A percentile compares a stretch with the other conserved stretches of the same genome.
Evolutionary conservation across 257 asterid genomes (phyloP).

Genomic region (Phtheirospermum japonicum): DNA sequence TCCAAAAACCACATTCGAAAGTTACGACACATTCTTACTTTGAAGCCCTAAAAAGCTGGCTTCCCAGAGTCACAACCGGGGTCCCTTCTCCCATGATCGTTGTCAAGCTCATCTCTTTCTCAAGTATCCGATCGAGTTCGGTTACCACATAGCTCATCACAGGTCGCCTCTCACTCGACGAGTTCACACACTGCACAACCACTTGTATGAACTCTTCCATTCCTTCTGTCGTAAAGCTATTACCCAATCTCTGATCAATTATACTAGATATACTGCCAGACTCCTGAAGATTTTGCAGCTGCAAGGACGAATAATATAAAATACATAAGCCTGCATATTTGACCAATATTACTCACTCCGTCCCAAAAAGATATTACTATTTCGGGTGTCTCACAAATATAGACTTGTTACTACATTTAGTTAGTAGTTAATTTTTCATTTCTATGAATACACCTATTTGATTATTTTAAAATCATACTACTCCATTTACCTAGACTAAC

Average conservation of each 20-base stretch:
- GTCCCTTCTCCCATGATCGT: slow-evolving; percentile 94
- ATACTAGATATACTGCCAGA: slow-evolving; percentile 49
- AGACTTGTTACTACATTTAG: too few species aligned
- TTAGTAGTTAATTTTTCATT: too few species aligned
- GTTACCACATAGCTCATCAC: slow-evolving; percentile 65
- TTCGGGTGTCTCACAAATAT: too few species aligned
- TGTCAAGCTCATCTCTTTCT: slow-evolving; percentile 87
- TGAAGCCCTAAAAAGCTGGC: slow-evolving; percentile 84
- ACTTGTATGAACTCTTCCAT: slow-evolving; percentile 76
- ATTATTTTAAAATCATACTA: too few species aligned
- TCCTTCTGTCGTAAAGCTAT: slow-evolving; percentile 76
- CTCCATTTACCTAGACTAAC: too few species aligned
- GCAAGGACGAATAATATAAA: slow-evolving; percentile 16
- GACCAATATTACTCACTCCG: neutral
- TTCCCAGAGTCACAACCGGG: slow-evolving; percentile 81
- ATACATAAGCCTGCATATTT: slow-evolving; percentile 1
- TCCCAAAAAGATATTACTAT: too few species aligned
- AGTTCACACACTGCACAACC: slow-evolving; percentile 56
- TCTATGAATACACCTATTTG: too few species aligned
- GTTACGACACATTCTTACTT: slow-evolving; percentile 32
- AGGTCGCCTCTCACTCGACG: slow-evolving; percentile 75
- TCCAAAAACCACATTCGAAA: slow-evolving; percentile 35
- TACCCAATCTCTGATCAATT: slow-evolving; percentile 67
- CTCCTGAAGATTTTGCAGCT: slow-evolving; percentile 75
- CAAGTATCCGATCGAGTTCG: slow-evolving; percentile 81